Evolutionary conservation across 2,329 filamentous ascomycete genomes (phyloP), one percentile per base, ranked within the genome.

Genomic region (Knufia fluminis): DNA sequence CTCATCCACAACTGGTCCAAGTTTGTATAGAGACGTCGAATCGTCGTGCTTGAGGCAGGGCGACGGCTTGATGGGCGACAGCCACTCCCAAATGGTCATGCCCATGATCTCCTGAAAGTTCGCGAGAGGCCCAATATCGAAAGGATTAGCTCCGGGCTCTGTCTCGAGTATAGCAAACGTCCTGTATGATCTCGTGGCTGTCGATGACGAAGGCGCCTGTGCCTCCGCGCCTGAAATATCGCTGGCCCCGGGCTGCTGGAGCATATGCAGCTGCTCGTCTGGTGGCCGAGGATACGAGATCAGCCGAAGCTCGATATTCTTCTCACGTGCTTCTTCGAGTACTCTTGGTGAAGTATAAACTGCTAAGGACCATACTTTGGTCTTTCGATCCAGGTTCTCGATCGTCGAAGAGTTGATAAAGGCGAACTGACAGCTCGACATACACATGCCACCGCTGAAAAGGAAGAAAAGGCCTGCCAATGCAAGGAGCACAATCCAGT

Each of bases 41-140:
- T 73, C 76, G 41, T 80, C 79, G 59, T 90, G 85, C 24, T 40
- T 38, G 45, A 76, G 76, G 64, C 85, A 91, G 0, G 91, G 91
- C 3, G 85, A 88, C 52, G 78, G 74, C 50, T 73, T 79, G 28
- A 94, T 64, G 0, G 91, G 91, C 1, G 95, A 67, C 10, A 95
- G 61, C 90, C 90, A 97, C 52, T 95, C 85, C 12, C 83, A 53
- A 1, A 81, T 55, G 17, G 69, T 77, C 41, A 76, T 68, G 0
- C 91, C 91, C 82, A 98, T 88, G 20, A 96, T 79, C 12, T 83
- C 77, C 55, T 80, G 78, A 68, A 89, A 83, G 61, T 97, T 97
- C 23, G 72, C 68, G 54, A 77, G 73, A 7, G 69, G 68, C 1
- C 85, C 86, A 1, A 92, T 70, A 59, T 94, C 79, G 82, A 88